These are phyloP conservation scores for Microsporum ferrugineum DNA, from an alignment of 2,329 filamentous ascomycete species.

Conservation along the genomic window DNA sequence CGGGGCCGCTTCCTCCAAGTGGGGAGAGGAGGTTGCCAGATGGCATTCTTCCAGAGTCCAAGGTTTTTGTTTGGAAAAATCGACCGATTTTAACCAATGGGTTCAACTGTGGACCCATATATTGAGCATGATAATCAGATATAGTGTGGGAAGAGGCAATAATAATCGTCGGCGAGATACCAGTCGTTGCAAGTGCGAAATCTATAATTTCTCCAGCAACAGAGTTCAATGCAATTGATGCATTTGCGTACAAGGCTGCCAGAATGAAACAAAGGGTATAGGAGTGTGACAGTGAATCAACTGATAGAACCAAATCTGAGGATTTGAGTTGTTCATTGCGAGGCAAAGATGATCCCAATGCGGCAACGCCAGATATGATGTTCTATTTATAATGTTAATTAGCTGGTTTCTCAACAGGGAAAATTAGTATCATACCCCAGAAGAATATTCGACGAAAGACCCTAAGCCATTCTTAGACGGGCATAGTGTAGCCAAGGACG, in stretches of 20 bases:
- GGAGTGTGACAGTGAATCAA: conserved; percentile 65
- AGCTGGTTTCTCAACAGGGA: background rate
- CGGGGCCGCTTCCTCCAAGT: conserved; percentile 28
- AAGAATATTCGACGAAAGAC: conserved; percentile 71
- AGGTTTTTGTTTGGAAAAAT: conserved; percentile 56
- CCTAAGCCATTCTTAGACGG: conserved; percentile 36
- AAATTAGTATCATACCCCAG: conserved; percentile 38
- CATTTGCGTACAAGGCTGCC: conserved; percentile 70
- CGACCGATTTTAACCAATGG: conserved; percentile 56
- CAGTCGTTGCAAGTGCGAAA: conserved; percentile 59
- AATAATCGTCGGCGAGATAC: conserved; percentile 69
- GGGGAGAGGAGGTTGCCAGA: conserved; percentile 49
- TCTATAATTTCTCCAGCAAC: conserved; percentile 65
- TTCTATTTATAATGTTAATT: conserved; percentile 42
- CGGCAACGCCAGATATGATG: conserved; percentile 73
- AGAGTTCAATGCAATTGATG: conserved; percentile 78
- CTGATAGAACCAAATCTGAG: conserved; percentile 72
- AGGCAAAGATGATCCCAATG: conserved; percentile 65
- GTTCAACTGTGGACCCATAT: conserved; percentile 49
- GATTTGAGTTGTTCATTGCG: conserved; percentile 59
- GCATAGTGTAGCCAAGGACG: conserved; percentile 35
- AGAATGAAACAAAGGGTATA: conserved; percentile 73
- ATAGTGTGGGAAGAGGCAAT: conserved; percentile 66
- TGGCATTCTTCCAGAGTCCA: conserved; percentile 66
- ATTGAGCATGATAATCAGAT: conserved; percentile 53